phyloP scores from a whole-genome alignment of 352 stramenopile genomes.

The Phytopythium delawarense region DNA sequence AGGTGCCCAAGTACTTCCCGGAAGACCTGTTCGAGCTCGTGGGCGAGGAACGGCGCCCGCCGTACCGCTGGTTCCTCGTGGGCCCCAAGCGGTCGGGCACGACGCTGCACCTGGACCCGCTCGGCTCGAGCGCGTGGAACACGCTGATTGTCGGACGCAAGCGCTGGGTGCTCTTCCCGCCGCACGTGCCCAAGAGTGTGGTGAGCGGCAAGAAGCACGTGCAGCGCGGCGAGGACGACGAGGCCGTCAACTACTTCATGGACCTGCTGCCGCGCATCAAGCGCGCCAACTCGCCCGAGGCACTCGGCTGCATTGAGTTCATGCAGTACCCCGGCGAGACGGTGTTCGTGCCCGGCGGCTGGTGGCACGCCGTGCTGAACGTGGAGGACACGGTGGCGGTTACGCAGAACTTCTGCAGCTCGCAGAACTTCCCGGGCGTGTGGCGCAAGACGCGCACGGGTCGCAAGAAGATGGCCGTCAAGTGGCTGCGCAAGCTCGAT shows the following conservation, averaged over 20 bases:
- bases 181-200: conserved; percentile 66
- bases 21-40: conserved; percentile 85
- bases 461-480: conserved; percentile 93
- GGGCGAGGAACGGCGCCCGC: conserved; percentile 81
- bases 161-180: conserved; percentile 96
- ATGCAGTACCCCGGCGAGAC: conserved; percentile 90
- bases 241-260: conserved; percentile 91
- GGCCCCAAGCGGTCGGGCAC: conserved; percentile 91
- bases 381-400: conserved; percentile 90
- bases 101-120: conserved; percentile 94
- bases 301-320: conserved; percentile 79
- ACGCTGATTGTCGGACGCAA: conserved; percentile 93
- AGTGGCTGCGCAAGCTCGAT: conserved; percentile 88
- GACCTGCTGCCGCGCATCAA: conserved; percentile 90
- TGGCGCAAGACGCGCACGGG: conserved; percentile 89
- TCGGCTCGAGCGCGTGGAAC: conserved; percentile 96
- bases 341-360: conserved; percentile 90
- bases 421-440: conserved; percentile 82
- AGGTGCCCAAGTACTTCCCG: conserved; percentile 73
- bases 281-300: conserved; percentile 50
- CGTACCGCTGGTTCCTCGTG: conserved; percentile 96
- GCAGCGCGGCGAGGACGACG: conserved; percentile 84
- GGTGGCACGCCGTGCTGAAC: conserved; percentile 94
- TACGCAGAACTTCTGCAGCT: conserved; percentile 93
- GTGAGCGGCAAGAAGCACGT: conserved; percentile 87